These are phyloP conservation scores for Rutstroemia sp. DNA, from an alignment of 2,329 filamentous ascomycete species.

Conservation along the genomic window DNA sequence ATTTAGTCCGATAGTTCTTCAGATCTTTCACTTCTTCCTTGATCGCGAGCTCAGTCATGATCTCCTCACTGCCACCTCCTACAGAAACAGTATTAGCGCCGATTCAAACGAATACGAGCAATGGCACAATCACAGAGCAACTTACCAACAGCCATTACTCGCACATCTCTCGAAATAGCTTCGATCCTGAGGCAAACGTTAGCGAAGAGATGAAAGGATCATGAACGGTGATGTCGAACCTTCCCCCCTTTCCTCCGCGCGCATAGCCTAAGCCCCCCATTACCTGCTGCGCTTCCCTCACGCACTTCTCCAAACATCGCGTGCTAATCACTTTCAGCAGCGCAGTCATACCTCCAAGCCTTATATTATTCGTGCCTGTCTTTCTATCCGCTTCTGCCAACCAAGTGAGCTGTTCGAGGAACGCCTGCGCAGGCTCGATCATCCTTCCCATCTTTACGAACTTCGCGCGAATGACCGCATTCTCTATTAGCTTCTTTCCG, in stretches of 20 bases:
- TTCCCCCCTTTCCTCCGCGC: conserved; percentile 39
- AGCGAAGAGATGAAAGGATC: conserved; percentile 4
- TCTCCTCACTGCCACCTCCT: conserved; percentile 30
- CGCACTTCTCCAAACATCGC: conserved; percentile 44
- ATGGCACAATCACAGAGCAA: neutral
- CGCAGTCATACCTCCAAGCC: conserved; percentile 44
- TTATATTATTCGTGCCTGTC: conserved; percentile 27
- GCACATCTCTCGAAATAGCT: conserved; percentile 44
- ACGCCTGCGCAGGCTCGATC: conserved; percentile 55
- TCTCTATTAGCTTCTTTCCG: conserved; percentile 48
- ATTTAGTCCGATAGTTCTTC: conserved; percentile 15
- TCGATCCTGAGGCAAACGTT: conserved; percentile 34
- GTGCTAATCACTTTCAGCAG: conserved; percentile 45
- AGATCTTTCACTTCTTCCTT: conserved; percentile 29
- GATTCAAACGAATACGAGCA: neutral
- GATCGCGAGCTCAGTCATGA: conserved; percentile 28
- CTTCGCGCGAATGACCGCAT: conserved; percentile 53
- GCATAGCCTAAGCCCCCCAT: conserved; percentile 46
- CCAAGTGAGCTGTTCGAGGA: conserved; percentile 52
- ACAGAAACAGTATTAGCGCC: conserved; percentile 1
- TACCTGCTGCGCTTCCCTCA: conserved; percentile 48
- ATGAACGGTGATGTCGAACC: conserved; percentile 13
- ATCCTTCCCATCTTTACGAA: conserved; percentile 50
- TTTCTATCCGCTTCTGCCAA: conserved; percentile 22
- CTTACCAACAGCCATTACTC: conserved; percentile 36